A percentile compares a stretch with the other conserved stretches of the same genome.
Evolutionary conservation across 2,329 filamentous ascomycete genomes (phyloP).

Genomic region (Pezicula carpinea): DNA sequence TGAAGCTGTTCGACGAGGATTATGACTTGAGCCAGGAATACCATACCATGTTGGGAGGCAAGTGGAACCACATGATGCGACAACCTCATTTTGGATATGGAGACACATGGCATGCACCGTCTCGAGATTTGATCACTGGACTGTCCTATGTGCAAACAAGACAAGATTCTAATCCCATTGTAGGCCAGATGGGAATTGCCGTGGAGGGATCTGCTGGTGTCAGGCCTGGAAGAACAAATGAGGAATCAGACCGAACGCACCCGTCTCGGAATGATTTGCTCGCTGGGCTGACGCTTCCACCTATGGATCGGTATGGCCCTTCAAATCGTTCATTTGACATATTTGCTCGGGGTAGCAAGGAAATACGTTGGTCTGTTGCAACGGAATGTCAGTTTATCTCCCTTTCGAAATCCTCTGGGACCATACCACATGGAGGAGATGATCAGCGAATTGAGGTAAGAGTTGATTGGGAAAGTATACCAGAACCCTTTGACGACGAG

Average conservation of each 20-base stretch:
- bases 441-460: conserved; percentile 49
- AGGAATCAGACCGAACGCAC: conserved; percentile 48
- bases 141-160: conserved; percentile 53
- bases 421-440: conserved; percentile 37
- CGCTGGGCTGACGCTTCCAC: conserved; percentile 22
- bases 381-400: conserved; percentile 33
- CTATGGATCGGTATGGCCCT: conserved; percentile 51
- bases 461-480: conserved; percentile 35
- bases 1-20: conserved; percentile 50
- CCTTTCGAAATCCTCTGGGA: conserved; percentile 40
- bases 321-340: conserved; percentile 54
- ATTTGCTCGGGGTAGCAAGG: conserved; percentile 47
- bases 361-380: conserved; percentile 45
- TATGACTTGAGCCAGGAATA: conserved; percentile 48
- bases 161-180: conserved; percentile 43
- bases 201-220: conserved; percentile 35
- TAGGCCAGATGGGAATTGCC: conserved; percentile 43
- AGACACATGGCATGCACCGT: conserved; percentile 62
- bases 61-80: conserved; percentile 57
- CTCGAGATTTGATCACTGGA: conserved; percentile 59
- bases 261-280: conserved; percentile 33
- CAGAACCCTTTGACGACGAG: conserved; percentile 26
- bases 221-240: conserved; percentile 38
- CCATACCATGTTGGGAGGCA: conserved; percentile 50
- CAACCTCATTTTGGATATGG: conserved; percentile 49